Evolutionary conservation across 192 early-diverging fungal species (phyloP).

Genomic region (Blastocladiella britannica): DNA sequence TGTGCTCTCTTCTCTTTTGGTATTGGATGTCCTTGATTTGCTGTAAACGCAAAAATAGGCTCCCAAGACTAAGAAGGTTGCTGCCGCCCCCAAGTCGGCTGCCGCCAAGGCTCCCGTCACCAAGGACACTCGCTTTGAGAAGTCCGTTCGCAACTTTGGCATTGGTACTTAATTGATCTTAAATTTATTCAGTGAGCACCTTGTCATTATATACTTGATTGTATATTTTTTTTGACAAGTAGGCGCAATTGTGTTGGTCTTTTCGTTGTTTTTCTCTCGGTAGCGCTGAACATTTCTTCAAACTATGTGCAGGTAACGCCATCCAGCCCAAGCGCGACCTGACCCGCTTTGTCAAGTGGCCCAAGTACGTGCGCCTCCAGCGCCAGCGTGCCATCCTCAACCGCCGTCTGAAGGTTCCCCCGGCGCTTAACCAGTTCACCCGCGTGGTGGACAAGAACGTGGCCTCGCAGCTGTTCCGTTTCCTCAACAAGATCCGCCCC

Average conservation of each 20-base stretch:
- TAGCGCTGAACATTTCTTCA: not conserved
- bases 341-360: conserved; percentile 96
- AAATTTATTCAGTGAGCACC: not conserved
- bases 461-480: conserved; percentile 94
- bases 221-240: not conserved
- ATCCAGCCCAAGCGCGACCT: conserved; percentile 91
- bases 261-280: not conserved
- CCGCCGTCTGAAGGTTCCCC: conserved; percentile 98
- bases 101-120: conserved; percentile 51
- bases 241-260: not conserved
- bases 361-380: conserved; percentile 96
- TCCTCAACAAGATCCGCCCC: conserved; percentile 97
- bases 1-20: too few species aligned
- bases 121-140: conserved; percentile 82
- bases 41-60: too few species aligned
- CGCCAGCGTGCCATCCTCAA: conserved; percentile 93
- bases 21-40: too few species aligned
- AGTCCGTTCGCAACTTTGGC: conserved; percentile 79
- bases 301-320: conserved; percentile 68
- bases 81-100: conserved; percentile 62
- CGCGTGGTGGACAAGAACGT: conserved; percentile 96
- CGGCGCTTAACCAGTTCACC: conserved; percentile 99
- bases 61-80: conserved; percentile 60
- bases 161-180: conserved; percentile 41
- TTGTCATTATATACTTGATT: not conserved